These are phyloP conservation scores for Coelastrella sp. DNA, from an alignment of 139 green algal genomes.

Conservation along the genomic window DNA sequence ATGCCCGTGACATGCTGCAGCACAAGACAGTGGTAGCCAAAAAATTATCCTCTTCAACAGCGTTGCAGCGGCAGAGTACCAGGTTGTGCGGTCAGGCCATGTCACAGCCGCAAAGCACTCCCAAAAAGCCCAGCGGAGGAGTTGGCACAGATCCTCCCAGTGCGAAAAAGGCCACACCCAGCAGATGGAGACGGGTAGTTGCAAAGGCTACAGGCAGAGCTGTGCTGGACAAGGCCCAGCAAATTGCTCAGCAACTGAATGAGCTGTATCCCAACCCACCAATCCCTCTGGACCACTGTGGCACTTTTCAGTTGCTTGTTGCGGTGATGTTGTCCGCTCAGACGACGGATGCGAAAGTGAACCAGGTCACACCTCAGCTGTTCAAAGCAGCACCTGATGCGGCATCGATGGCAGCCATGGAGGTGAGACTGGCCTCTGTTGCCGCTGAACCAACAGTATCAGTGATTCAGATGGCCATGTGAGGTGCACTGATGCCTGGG, in stretches of 20 bases:
- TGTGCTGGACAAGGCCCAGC: not conserved
- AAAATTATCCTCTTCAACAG: not conserved
- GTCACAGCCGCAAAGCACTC: not conserved
- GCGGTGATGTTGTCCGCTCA: constrained; percentile 86
- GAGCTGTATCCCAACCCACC: constrained; percentile 76
- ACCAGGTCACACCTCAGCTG: constrained; percentile 73
- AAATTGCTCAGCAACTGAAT: constrained; percentile 72
- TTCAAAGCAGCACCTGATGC: constrained; percentile 72
- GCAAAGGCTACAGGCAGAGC: not conserved
- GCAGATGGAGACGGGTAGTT: constrained; percentile 11
- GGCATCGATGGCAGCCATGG: constrained; percentile 62
- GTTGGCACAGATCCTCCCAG: not conserved
- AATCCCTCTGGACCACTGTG: constrained; percentile 80
- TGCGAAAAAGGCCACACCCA: constrained; percentile 14
- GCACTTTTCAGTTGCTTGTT: constrained; percentile 84
- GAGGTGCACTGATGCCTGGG: too few relatives aligned
- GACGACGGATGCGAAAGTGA: constrained; percentile 83
- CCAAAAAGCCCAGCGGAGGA: not conserved
- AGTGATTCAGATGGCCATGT: not conserved
- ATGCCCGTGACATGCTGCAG: too few relatives aligned
- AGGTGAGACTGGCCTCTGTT: not conserved
- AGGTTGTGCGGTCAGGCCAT: not conserved
- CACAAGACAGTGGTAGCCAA: too few relatives aligned
- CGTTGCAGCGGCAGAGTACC: not conserved
- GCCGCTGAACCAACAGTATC: not conserved